Conservation (phyloP, 1,139 yeast genomes). For the Spathaspora sp. region DNA sequence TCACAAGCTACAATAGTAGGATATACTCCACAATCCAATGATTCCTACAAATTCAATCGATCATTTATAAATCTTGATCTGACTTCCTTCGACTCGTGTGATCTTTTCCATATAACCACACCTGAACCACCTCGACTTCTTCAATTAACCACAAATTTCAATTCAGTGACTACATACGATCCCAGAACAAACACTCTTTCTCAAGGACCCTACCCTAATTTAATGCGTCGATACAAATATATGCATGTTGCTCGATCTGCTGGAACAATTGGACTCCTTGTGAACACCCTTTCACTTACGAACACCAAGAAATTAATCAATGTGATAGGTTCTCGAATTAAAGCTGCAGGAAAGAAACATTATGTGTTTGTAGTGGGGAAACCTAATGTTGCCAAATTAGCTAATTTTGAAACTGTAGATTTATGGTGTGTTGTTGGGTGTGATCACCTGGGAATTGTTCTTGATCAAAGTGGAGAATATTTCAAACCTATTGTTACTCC, state of each 20-base stretch:
- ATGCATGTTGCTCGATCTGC: conserved; percentile 91
- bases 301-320: conserved; percentile 67
- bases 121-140: conserved; percentile 82
- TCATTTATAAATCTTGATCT: conserved; percentile 19
- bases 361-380: conserved; percentile 96
- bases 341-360: conserved; percentile 81
- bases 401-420: conserved; percentile 89
- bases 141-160: conserved; percentile 70
- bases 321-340: conserved; percentile 58
- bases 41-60: conserved; percentile 24
- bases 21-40: conserved; percentile 22
- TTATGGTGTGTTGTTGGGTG: conserved; percentile 95
- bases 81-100: conserved; percentile 36
- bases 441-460: conserved; percentile 86
- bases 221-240: conserved; percentile 78
- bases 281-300: conserved; percentile 80
- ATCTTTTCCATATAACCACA: conserved; percentile 64
- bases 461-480: conserved; percentile 76
- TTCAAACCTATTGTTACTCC: conserved; percentile 93
- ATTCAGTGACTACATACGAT: conserved; percentile 50
- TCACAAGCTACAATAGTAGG: conserved; percentile 43
- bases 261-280: conserved; percentile 86
- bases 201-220: conserved; percentile 68
- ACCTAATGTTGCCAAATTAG: conserved; percentile 96
- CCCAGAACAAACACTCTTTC: conserved; percentile 28